A percentile compares a stretch with the other conserved stretches of the same genome.
These are phyloP conservation scores for Colletotrichum sp. DNA, from an alignment of 2,329 filamentous ascomycete species.

Conservation along the genomic window DNA sequence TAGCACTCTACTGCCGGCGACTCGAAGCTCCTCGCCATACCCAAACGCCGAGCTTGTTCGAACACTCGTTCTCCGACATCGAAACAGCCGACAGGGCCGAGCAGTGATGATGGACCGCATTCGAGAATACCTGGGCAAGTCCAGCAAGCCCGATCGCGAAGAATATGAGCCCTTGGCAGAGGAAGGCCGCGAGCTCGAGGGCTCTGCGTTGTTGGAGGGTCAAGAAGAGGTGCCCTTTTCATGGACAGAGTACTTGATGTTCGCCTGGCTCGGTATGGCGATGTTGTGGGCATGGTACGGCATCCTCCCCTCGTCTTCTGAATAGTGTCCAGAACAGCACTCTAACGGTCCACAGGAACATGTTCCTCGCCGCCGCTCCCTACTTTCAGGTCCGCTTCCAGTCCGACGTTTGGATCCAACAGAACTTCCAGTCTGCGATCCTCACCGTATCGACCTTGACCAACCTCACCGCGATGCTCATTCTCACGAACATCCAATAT, in stretches of 20 bases:
- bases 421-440: constrained; percentile 90
- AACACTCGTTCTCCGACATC: background rate
- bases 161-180: constrained; percentile 31
- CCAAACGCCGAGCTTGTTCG: background rate
- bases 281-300: constrained; percentile 97
- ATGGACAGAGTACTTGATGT: constrained; percentile 85
- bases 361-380: constrained; percentile 94
- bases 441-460: constrained; percentile 85
- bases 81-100: background rate
- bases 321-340: background rate
- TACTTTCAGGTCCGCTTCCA: constrained; percentile 89
- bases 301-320: background rate
- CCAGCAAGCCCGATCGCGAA: constrained; percentile 15
- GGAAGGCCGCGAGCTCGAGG: constrained; percentile 29
- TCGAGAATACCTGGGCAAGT: constrained; percentile 6
- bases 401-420: constrained; percentile 71
- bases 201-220: constrained; percentile 30
- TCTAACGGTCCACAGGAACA: constrained; percentile 70
- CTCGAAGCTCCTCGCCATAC: background rate
- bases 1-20: background rate
- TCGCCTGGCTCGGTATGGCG: constrained; percentile 83
- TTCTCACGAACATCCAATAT: constrained; percentile 81
- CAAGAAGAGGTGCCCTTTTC: constrained; percentile 68
- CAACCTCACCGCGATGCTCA: constrained; percentile 77
- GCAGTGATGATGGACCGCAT: constrained; percentile 18